Evolutionary conservation across 805 yeast genomes (phyloP).

Genomic region (Groenewaldozyma salmanticensis): DNA sequence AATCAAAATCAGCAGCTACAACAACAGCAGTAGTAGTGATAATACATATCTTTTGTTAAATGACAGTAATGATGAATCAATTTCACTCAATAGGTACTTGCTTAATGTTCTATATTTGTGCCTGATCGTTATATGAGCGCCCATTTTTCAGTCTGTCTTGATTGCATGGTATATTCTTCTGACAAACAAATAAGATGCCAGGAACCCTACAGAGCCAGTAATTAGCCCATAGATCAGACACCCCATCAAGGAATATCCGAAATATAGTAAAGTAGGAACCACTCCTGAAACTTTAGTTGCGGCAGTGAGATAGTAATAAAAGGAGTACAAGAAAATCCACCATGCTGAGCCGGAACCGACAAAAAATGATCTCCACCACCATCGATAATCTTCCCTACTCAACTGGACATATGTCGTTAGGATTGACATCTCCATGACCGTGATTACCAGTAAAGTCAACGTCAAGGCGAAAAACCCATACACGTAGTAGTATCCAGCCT

Average conservation of each 20-base stretch:
- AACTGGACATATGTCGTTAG: slow-evolving; percentile 59
- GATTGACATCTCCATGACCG: slow-evolving; percentile 62
- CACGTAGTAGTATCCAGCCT: slow-evolving; percentile 67
- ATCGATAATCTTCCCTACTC: slow-evolving; percentile 44
- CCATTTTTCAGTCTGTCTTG: slow-evolving; percentile 44
- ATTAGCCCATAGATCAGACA: slow-evolving; percentile 55
- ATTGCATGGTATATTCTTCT: slow-evolving; percentile 49
- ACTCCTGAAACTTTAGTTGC: slow-evolving; percentile 52
- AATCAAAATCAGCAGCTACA: too few relatives aligned
- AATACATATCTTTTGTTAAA: too few relatives aligned
- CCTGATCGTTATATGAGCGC: too few relatives aligned
- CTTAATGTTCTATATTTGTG: too few relatives aligned
- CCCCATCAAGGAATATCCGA: slow-evolving; percentile 60
- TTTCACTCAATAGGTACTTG: too few relatives aligned
- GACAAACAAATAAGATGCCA: slow-evolving; percentile 59
- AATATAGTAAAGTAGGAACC: slow-evolving; percentile 56
- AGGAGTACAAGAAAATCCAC: slow-evolving; percentile 57
- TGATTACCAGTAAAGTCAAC: slow-evolving; percentile 45
- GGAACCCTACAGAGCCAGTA: slow-evolving; percentile 66
- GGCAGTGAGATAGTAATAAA: slow-evolving; percentile 52
- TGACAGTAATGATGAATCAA: too few relatives aligned
- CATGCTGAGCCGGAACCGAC: slow-evolving; percentile 64
- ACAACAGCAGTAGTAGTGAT: too few relatives aligned
- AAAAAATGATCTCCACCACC: slow-evolving; percentile 80
- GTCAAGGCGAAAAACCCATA: slow-evolving; percentile 69